Conservation (phyloP, 805 yeast species). For the Lachancea meyersii region DNA sequence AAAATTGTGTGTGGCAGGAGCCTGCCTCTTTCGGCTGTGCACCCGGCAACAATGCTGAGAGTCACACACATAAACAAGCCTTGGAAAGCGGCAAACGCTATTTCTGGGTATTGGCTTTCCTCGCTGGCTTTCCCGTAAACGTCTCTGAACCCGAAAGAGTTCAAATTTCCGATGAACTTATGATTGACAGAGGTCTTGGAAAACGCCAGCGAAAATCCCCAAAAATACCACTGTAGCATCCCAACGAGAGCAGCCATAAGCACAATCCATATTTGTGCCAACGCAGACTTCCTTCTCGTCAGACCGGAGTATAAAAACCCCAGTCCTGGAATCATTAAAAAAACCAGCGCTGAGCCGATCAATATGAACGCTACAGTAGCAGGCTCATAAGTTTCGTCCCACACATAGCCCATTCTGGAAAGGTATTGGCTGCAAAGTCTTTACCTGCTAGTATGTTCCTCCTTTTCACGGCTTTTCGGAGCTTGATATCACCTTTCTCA, state of each 20-base stretch:
- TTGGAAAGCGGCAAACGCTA: constrained; percentile 81
- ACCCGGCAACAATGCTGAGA: constrained; percentile 84
- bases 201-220: constrained; percentile 96
- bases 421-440: no score
- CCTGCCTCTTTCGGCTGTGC: constrained; percentile 89
- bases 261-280: constrained; percentile 78
- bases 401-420: constrained; percentile 16
- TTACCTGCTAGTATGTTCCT: not conserved
- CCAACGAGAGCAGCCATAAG: constrained; percentile 68
- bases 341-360: constrained; percentile 62
- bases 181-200: constrained; percentile 64
- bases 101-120: constrained; percentile 60
- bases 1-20: constrained; percentile 79
- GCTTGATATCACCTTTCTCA: no score
- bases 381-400: constrained; percentile 38
- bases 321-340: constrained; percentile 92
- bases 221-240: constrained; percentile 89
- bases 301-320: constrained; percentile 89
- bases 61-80: constrained; percentile 92
- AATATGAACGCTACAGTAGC: constrained; percentile 48
- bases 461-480: not conserved
- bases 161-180: constrained; percentile 81
- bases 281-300: constrained; percentile 84
- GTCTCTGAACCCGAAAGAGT: constrained; percentile 73
- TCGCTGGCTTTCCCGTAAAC: constrained; percentile 44